A percentile compares a stretch with the other conserved stretches of the same genome.
phyloP scores from a whole-genome alignment of 2,329 filamentous ascomycete species.

The Scedosporium aurantiacum region DNA sequence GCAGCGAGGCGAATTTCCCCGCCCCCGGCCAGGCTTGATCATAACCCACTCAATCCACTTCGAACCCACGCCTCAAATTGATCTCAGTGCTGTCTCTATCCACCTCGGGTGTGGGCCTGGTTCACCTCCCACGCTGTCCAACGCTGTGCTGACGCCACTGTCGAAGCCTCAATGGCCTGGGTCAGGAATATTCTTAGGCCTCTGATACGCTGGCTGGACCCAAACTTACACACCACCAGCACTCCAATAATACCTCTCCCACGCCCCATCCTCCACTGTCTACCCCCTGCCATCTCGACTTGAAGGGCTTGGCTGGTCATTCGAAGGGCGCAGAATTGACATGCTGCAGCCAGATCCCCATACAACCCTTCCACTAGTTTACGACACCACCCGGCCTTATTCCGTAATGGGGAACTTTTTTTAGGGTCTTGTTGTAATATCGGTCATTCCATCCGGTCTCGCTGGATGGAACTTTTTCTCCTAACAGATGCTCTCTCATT shows the following conservation, averaged over 20 bases:
- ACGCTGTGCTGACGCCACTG: neutral
- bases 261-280: neutral
- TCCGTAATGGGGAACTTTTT: conserved; percentile 4
- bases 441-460: conserved; percentile 9
- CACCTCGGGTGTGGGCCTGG: neutral
- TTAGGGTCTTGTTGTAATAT: conserved; percentile 11
- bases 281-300: neutral
- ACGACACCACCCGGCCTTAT: neutral
- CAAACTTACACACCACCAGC: neutral
- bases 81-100: neutral
- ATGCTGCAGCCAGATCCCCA: conserved; percentile 12
- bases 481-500: neutral
- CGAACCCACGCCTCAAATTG: too few species aligned
- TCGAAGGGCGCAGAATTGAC: conserved; percentile 27
- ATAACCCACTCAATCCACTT: too few species aligned
- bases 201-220: neutral
- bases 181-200: neutral
- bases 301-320: conserved; percentile 16
- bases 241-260: neutral
- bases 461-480: conserved; percentile 1
- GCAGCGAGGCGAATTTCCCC: neutral
- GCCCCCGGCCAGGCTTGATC: neutral
- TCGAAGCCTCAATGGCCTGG: neutral
- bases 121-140: neutral
- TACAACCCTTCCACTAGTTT: neutral